These are phyloP conservation scores for Wallacemonas sp. DNA, from an alignment of 208 protist species.

Conservation along the genomic window DNA sequence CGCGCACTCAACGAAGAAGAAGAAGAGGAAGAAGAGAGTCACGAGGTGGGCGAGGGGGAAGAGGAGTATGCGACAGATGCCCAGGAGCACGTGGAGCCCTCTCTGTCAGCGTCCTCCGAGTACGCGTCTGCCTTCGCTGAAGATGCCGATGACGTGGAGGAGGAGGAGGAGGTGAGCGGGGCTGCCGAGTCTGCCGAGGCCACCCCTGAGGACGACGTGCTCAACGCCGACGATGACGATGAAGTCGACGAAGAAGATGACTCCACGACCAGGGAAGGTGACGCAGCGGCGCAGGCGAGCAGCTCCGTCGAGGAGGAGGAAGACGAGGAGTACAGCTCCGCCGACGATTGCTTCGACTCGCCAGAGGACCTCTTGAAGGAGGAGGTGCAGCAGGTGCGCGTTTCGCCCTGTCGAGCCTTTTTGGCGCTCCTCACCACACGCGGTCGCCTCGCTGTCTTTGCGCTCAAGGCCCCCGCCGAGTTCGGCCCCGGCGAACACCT, in stretches of 20 bases:
- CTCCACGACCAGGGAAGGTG: neutral
- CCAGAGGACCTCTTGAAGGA: constrained; percentile 46
- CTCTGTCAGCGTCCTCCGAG: no score
- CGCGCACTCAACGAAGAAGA: neutral
- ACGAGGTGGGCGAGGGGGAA: constrained; percentile 11
- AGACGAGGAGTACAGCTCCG: constrained; percentile 37
- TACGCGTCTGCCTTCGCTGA: no score
- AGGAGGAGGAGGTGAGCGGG: neutral
- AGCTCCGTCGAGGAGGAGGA: constrained; percentile 22
- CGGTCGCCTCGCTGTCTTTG: constrained; percentile 60
- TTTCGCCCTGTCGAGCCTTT: constrained; percentile 52
- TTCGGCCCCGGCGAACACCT: constrained; percentile 34
- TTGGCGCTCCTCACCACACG: constrained; percentile 73
- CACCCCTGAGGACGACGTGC: no score
- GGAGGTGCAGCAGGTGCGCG: constrained; percentile 70
- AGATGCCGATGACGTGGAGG: neutral
- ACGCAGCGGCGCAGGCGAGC: no score
- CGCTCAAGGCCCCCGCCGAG: constrained; percentile 30
- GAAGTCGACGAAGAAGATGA: constrained; percentile 11
- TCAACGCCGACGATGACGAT: constrained; percentile 16
- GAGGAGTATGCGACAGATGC: constrained; percentile 13
- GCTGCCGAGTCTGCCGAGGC: neutral
- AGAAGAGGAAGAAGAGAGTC: neutral
- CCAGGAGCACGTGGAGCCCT: no score
- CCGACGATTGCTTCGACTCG: constrained; percentile 53